Evolutionary conservation across 1,284 basidiomycete species (phyloP).

Genomic region (Afroboletus lepidellus): DNA sequence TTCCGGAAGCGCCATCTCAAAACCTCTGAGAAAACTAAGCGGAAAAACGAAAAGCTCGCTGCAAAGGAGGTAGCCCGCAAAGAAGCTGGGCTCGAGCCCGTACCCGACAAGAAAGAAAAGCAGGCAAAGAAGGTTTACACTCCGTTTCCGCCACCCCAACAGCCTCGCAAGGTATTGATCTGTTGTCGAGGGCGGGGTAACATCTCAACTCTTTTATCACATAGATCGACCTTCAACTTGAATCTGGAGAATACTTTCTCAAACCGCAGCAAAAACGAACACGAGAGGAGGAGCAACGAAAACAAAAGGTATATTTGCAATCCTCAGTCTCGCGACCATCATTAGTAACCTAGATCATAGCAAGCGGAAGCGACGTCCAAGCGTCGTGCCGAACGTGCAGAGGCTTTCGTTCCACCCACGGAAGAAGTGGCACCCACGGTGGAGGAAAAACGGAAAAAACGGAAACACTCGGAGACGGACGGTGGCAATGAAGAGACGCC

Average conservation of each 20-base stretch:
- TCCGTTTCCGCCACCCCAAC: conserved; percentile 95
- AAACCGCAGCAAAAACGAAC: conserved; percentile 80
- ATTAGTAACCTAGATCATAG: conserved; percentile 38
- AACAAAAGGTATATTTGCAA: conserved; percentile 62
- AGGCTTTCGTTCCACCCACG: conserved; percentile 79
- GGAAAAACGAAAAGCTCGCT: conserved; percentile 71
- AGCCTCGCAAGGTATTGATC: conserved; percentile 77
- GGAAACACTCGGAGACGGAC: conserved; percentile 38
- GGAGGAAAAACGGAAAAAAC: conserved; percentile 74
- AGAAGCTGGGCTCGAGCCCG: conserved; percentile 56
- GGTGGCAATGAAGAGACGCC: conserved; percentile 30
- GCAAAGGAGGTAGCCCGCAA: conserved; percentile 58
- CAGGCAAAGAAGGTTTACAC: conserved; percentile 95
- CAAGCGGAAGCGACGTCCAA: conserved; percentile 74
- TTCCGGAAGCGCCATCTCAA: conserved; percentile 93
- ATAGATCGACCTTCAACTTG: conserved; percentile 89
- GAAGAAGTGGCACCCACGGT: conserved; percentile 72
- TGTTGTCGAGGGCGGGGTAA: background rate
- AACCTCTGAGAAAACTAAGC: conserved; percentile 87
- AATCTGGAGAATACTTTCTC: conserved; percentile 97
- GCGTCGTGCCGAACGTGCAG: conserved; percentile 74
- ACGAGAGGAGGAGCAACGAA: conserved; percentile 59
- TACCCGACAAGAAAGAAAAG: conserved; percentile 41
- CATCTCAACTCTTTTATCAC: conserved; percentile 12
- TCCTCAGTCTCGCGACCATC: background rate